These are phyloP conservation scores for Pseudoperonospora humuli DNA, from an alignment of 352 stramenopile genomes.

Conservation along the genomic window DNA sequence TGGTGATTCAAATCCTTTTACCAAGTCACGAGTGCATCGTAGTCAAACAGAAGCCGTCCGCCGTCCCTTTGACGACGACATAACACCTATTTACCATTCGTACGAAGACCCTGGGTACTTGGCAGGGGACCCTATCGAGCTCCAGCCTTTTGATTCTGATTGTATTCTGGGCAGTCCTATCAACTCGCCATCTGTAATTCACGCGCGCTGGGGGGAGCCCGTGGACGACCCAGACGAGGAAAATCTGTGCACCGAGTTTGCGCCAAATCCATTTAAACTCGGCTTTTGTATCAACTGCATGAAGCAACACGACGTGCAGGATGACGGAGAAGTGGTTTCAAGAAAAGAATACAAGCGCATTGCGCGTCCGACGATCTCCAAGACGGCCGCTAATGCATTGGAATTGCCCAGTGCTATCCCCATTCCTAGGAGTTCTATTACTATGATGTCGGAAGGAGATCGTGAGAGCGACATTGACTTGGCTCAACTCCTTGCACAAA, in stretches of 20 bases:
- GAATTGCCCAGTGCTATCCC: conserved; percentile 66
- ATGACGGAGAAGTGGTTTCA: conserved; percentile 48
- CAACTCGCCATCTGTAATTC: conserved; percentile 74
- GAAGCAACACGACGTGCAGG: conserved; percentile 81
- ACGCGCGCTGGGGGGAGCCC: conserved; percentile 78
- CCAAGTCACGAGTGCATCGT: conserved; percentile 21
- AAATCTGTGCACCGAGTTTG: conserved; percentile 70
- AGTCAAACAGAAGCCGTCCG: conserved; percentile 23
- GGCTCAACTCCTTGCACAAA: conserved; percentile 56
- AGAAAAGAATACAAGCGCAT: conserved; percentile 85
- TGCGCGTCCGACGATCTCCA: conserved; percentile 52
- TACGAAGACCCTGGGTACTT: conserved; percentile 77
- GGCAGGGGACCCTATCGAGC: conserved; percentile 34
- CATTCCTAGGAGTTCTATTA: conserved; percentile 21
- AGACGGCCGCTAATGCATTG: conserved; percentile 69
- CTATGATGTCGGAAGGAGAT: conserved; percentile 23
- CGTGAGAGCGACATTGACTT: conserved; percentile 82
- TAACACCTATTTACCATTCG: conserved; percentile 52
- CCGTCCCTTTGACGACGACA: conserved; percentile 26
- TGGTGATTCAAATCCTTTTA: conserved; percentile 18
- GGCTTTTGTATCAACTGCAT: conserved; percentile 87
- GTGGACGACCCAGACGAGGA: conserved; percentile 80
- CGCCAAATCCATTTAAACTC: conserved; percentile 78
- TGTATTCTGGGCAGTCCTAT: conserved; percentile 67
- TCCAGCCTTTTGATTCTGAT: conserved; percentile 69